Conservation (phyloP, 768 basidiomycete species). For the Candolleomyces aberdarensis region DNA sequence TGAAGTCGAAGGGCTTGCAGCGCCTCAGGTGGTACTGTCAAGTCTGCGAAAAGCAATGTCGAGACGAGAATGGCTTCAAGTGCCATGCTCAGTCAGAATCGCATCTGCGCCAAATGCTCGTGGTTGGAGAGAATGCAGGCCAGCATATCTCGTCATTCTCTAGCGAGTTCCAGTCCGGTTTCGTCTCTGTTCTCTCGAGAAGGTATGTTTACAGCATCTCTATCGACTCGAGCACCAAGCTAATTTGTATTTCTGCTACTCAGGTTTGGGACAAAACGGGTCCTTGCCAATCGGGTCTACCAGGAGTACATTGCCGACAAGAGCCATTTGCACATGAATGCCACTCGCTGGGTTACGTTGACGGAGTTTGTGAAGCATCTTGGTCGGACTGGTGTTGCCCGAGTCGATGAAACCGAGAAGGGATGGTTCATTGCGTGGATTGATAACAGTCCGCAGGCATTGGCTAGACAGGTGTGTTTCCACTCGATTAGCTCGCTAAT, state of each 20-base stretch:
- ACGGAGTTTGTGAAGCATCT: slow-evolving; percentile 94
- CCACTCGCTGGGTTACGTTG: slow-evolving; percentile 96
- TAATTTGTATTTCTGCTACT: slow-evolving; percentile 2
- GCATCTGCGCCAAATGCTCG: slow-evolving; percentile 95
- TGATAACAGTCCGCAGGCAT: slow-evolving; percentile 91
- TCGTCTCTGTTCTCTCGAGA: slow-evolving; percentile 85
- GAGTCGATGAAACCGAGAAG: slow-evolving; percentile 98
- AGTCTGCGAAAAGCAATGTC: slow-evolving; percentile 98
- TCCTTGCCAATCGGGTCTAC: slow-evolving; percentile 92
- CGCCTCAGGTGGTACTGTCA: slow-evolving; percentile 98
- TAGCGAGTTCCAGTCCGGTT: slow-evolving; percentile 83
- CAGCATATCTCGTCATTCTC: slow-evolving; percentile 92
- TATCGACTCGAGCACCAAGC: background rate
- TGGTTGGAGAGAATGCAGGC: slow-evolving; percentile 92
- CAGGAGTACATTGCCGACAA: slow-evolving; percentile 98
- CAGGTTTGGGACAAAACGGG: slow-evolving; percentile 92
- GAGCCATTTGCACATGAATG: slow-evolving; percentile 94
- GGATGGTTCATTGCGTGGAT: slow-evolving; percentile 98
- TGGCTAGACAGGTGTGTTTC: slow-evolving; percentile 75
- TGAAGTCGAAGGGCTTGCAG: slow-evolving; percentile 97
- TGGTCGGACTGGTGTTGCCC: slow-evolving; percentile 79
- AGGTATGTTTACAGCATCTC: slow-evolving; percentile 44
- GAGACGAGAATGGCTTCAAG: slow-evolving; percentile 99
- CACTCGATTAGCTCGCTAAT: background rate
- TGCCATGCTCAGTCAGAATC: slow-evolving; percentile 86